These are phyloP conservation scores for Pleurotus eryngii DNA, from an alignment of 768 basidiomycete species.

Conservation along the genomic window DNA sequence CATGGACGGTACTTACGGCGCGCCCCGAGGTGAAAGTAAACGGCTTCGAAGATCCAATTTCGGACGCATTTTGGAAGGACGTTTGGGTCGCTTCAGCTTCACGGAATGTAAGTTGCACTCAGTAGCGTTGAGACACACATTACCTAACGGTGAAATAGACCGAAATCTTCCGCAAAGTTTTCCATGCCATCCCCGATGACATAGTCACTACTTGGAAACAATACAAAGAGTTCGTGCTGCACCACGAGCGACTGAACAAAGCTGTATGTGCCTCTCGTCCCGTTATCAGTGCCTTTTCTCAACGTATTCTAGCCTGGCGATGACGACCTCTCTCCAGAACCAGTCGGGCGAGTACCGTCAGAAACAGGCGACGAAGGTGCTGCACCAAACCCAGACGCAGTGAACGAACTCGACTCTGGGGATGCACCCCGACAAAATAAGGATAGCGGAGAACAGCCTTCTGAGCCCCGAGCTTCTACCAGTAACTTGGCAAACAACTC, in stretches of 20 bases:
- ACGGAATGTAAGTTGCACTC: constrained; percentile 67
- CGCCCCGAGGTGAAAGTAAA: constrained; percentile 73
- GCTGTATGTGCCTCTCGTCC: constrained; percentile 41
- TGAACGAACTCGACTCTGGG: constrained; percentile 24
- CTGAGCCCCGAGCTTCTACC: constrained; percentile 19
- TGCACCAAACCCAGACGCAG: constrained; percentile 24
- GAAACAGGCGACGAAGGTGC: constrained; percentile 46
- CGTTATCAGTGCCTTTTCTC: constrained; percentile 7
- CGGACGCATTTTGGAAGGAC: constrained; percentile 84
- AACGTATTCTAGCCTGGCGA: constrained; percentile 30
- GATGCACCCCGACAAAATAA: constrained; percentile 20
- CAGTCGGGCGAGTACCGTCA: constrained; percentile 54
- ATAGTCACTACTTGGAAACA: constrained; percentile 93
- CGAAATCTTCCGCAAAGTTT: constrained; percentile 93
- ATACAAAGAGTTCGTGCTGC: constrained; percentile 77
- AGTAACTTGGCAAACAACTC: constrained; percentile 24
- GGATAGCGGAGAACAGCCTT: constrained; percentile 27
- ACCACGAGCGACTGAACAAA: constrained; percentile 74
- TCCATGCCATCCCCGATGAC: constrained; percentile 92
- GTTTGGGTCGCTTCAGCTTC: constrained; percentile 85
- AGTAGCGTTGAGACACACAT: constrained; percentile 5
- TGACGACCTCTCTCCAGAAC: constrained; percentile 36
- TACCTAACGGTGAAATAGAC: constrained; percentile 50
- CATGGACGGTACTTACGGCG: constrained; percentile 61
- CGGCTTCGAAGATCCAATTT: constrained; percentile 86